Conservation (phyloP, 352 stramenopile genomes). For the Globisporangium acanthophoron region DNA sequence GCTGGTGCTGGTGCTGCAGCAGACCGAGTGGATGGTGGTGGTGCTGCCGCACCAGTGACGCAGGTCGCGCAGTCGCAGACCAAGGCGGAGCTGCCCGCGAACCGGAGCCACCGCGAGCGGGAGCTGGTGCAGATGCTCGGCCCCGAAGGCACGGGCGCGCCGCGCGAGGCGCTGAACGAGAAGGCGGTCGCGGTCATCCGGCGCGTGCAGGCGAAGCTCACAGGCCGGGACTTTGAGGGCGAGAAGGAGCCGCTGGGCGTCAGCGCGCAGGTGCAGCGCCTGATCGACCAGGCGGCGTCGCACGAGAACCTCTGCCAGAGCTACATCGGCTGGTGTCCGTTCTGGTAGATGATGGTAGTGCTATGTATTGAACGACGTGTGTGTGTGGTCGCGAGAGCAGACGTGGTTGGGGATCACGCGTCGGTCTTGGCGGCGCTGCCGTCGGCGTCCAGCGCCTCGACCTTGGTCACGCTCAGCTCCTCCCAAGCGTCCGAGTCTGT, state of each 20-base stretch:
- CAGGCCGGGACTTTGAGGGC: conserved; percentile 95
- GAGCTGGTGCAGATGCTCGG: conserved; percentile 76
- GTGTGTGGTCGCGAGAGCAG: background rate
- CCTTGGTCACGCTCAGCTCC: conserved; percentile 64
- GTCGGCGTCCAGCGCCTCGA: conserved; percentile 35
- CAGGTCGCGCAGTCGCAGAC: conserved; percentile 47
- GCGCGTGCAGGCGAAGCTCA: conserved; percentile 99
- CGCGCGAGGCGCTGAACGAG: conserved; percentile 91
- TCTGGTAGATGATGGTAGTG: conserved; percentile 39
- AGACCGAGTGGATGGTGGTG: background rate
- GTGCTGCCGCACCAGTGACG: conserved; percentile 10
- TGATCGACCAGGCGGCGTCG: conserved; percentile 98
- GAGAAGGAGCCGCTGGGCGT: conserved; percentile 68
- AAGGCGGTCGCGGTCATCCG: conserved; percentile 95
- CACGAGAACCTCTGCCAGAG: conserved; percentile 98
- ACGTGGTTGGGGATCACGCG: conserved; percentile 1
- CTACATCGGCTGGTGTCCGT: conserved; percentile 98
- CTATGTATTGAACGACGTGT: background rate
- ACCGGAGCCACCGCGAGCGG: conserved; percentile 76
- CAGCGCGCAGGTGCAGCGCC: conserved; percentile 89
- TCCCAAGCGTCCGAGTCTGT: conserved; percentile 76
- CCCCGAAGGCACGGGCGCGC: conserved; percentile 69
- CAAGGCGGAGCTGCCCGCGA: conserved; percentile 52
- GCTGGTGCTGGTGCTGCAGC: too few relatives aligned
- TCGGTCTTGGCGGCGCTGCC: conserved; percentile 19